These are phyloP conservation scores for Dunaliella sp. DNA, from an alignment of 139 green algal species.

Conservation along the genomic window DNA sequence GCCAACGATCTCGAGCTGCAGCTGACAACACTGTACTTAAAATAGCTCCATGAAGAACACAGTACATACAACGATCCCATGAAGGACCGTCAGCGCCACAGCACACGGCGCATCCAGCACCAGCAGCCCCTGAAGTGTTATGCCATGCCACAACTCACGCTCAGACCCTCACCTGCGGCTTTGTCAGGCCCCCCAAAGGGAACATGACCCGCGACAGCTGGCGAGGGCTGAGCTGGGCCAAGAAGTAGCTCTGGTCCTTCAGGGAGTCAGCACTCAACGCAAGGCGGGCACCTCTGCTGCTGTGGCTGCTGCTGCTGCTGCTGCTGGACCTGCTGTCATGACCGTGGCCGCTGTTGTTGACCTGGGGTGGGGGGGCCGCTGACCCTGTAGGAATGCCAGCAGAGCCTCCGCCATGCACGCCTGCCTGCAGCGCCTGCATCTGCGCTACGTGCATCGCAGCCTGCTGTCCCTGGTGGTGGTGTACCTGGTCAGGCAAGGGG, in stretches of 20 bases:
- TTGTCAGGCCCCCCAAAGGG: slow-evolving; percentile 86
- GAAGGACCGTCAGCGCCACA: too few relatives aligned
- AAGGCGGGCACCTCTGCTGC: slow-evolving; percentile 43
- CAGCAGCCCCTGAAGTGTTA: too few relatives aligned
- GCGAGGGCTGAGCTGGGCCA: slow-evolving; percentile 66
- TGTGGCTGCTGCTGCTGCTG: slow-evolving; percentile 21
- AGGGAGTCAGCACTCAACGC: slow-evolving; percentile 71
- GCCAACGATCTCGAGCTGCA: too few relatives aligned
- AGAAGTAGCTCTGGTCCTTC: slow-evolving; percentile 96
- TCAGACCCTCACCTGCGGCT: slow-evolving; percentile 57
- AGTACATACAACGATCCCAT: too few relatives aligned
- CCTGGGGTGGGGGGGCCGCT: neutral
- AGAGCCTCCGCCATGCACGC: neutral
- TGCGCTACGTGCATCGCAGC: neutral
- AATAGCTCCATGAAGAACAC: too few relatives aligned
- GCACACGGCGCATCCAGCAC: too few relatives aligned
- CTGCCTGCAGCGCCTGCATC: neutral
- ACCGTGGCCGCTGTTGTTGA: neutral
- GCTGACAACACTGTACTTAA: too few relatives aligned
- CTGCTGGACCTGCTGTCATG: neutral
- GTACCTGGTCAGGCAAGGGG: neutral
- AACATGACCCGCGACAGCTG: slow-evolving; percentile 89
- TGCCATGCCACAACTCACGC: too few relatives aligned
- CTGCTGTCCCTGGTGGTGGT: neutral
- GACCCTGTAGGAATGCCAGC: neutral